Conservation (phyloP, 2,329 filamentous ascomycete genomes). For the Penicillium rolfsii region DNA sequence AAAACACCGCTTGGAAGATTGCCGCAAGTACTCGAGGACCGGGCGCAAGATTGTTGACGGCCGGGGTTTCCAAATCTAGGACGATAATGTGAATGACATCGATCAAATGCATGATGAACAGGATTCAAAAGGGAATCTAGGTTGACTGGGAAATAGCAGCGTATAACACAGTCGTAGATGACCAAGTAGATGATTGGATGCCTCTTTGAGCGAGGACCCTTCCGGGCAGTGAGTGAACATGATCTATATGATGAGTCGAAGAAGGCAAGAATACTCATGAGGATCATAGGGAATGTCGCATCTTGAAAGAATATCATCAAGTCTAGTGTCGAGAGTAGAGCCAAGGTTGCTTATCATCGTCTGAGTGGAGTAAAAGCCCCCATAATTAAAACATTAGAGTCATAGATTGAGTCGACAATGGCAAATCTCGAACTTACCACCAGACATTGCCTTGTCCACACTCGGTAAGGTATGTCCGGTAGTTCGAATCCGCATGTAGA, state of each 20-base stretch:
- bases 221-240: constrained; percentile 54
- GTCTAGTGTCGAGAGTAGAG: constrained; percentile 58
- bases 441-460: too few species aligned
- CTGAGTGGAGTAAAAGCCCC: constrained; percentile 56
- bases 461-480: too few species aligned
- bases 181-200: constrained; percentile 62
- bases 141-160: constrained; percentile 64
- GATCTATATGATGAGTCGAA: constrained; percentile 61
- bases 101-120: constrained; percentile 57
- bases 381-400: constrained; percentile 18
- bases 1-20: constrained; percentile 61
- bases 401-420: too few species aligned
- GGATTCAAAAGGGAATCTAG: constrained; percentile 58
- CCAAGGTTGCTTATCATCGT: constrained; percentile 60
- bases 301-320: constrained; percentile 56
- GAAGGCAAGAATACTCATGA: constrained; percentile 59
- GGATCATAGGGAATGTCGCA: constrained; percentile 45
- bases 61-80: constrained; percentile 56
- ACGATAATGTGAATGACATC: constrained; percentile 58
- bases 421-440: too few species aligned
- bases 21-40: constrained; percentile 58
- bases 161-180: constrained; percentile 87
- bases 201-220: constrained; percentile 36
- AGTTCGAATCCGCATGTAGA: too few species aligned
- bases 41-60: constrained; percentile 46